Base-by-base conservation (phyloP, 2,329 filamentous ascomycete species). In the Colletotrichum lentis region DNA sequence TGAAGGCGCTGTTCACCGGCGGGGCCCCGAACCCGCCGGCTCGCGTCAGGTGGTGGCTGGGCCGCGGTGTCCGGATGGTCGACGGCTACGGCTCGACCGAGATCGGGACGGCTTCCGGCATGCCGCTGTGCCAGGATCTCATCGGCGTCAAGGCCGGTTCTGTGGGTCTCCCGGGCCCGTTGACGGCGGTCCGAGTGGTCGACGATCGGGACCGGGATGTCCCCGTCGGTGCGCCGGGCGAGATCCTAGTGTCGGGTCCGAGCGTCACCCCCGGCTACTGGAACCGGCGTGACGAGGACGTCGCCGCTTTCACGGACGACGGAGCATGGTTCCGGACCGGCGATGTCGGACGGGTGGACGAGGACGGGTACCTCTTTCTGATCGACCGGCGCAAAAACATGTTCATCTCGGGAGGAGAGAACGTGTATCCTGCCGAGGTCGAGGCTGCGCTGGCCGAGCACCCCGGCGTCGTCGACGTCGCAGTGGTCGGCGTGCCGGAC, bases 321-420 rank as follows among this genome's bases (percentile, higher is more conserved):
- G 69, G 64, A n/a, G n/a, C n/a, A 10, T 71, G 64, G 69, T 68
- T 70, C 7, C 55, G 67, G 4, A 65, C 69, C 1, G 69, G 69
- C n/a, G 69, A 71, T 12, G 37, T 71, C 5, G 64, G 69, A 7
- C 57, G 70, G 3, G 37, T 63, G 3, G 59, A 62, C 27, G 62
- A 65, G 39, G 62, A 66, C 12, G 66, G 66, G 2, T 69, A 46
- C 14, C 6, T 69, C 20, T 69, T 61, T 22, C 27, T 69, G 2
- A 56, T 69, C 6, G 66, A 66, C 16, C 49, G 66, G n/a, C 43
- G 55, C 5, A 69, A 69, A 24, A 58, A 69, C 37, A 61, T 69
- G 62, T 69, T 69, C 56, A 69, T 69, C 20, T 69, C 66, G 14
- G 66, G 66, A 12, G 66, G 66, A 5, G 66, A 69, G 20, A 69